phyloP scores from a whole-genome alignment of 2,329 filamentous ascomycete genomes.

The Colletotrichum orbiculare region DNA sequence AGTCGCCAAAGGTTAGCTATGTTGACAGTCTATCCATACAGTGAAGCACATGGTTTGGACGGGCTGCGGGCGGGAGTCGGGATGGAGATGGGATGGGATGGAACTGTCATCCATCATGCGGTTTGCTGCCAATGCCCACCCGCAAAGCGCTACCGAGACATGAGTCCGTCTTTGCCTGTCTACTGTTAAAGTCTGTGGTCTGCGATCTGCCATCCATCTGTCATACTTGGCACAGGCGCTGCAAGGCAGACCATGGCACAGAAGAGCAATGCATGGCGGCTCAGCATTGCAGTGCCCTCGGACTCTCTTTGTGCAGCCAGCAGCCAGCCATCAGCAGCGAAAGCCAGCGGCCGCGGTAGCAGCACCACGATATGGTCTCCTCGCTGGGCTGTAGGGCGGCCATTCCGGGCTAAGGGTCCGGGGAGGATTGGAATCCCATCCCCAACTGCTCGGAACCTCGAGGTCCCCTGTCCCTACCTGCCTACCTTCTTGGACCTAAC shows the following conservation, averaged over 20 bases:
- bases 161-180: neutral
- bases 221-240: slow-evolving; percentile 23
- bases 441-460: slow-evolving; percentile 26
- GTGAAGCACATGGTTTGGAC: slow-evolving; percentile 14
- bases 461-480: slow-evolving; percentile 24
- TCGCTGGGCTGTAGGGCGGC: slow-evolving; percentile 30
- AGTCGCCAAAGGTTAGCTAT: neutral
- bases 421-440: slow-evolving; percentile 30
- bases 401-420: slow-evolving; percentile 27
- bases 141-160: slow-evolving; percentile 5
- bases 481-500: too few relatives aligned
- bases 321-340: neutral
- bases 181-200: too few relatives aligned
- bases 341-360: too few relatives aligned
- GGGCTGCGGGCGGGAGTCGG: slow-evolving; percentile 12
- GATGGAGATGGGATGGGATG: slow-evolving; percentile 6
- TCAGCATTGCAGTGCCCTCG: slow-evolving; percentile 14
- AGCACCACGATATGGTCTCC: neutral
- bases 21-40: neutral
- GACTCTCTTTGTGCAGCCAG: slow-evolving; percentile 5
- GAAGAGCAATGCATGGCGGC: slow-evolving; percentile 1
- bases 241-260: slow-evolving; percentile 15
- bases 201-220: slow-evolving; percentile 10
- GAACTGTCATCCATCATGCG: too few relatives aligned
- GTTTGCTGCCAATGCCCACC: too few relatives aligned